These are phyloP conservation scores for Glonium stellatum DNA, from an alignment of 495 filamentous ascomycete genomes.

Conservation along the genomic window DNA sequence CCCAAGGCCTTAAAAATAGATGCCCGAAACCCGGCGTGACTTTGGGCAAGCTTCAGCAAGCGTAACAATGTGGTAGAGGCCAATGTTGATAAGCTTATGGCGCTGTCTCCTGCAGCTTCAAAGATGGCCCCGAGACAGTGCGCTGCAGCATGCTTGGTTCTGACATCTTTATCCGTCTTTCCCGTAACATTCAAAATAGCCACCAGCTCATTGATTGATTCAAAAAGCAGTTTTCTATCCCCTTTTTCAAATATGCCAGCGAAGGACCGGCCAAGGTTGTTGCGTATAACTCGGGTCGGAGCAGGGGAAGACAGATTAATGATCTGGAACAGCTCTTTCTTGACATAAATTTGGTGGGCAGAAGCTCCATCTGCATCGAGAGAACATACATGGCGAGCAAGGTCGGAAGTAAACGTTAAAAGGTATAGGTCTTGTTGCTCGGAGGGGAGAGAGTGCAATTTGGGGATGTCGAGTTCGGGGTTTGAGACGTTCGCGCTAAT, in stretches of 20 bases:
- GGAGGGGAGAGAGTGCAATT: conserved; percentile 80
- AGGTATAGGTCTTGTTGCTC: conserved; percentile 96
- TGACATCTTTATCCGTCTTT: conserved; percentile 73
- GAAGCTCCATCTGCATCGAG: conserved; percentile 73
- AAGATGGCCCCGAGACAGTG: conserved; percentile 86
- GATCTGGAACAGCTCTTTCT: conserved; percentile 85
- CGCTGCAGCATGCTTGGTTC: conserved; percentile 76
- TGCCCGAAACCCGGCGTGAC: conserved; percentile 74
- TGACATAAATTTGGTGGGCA: conserved; percentile 79
- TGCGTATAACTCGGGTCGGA: conserved; percentile 81
- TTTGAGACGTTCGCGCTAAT: conserved; percentile 22
- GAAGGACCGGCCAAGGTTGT: conserved; percentile 78
- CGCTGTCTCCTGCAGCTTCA: conserved; percentile 84
- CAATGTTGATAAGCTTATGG: conserved; percentile 72
- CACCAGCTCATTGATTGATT: conserved; percentile 84
- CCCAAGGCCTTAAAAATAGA: conserved; percentile 72
- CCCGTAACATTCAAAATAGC: conserved; percentile 60
- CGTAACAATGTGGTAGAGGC: conserved; percentile 65
- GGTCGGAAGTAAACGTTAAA: conserved; percentile 76
- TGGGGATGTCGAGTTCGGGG: conserved; percentile 74
- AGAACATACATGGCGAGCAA: conserved; percentile 70
- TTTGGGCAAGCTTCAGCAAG: conserved; percentile 70
- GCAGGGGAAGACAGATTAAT: conserved; percentile 78
- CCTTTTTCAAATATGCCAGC: conserved; percentile 79
- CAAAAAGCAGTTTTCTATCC: conserved; percentile 85